Percentiles rank a stretch among this genome's conserved stretches.
Evolutionary conservation across 129 eudicot species (phyloP).

Genomic region (Heracleum sosnowskyi): DNA sequence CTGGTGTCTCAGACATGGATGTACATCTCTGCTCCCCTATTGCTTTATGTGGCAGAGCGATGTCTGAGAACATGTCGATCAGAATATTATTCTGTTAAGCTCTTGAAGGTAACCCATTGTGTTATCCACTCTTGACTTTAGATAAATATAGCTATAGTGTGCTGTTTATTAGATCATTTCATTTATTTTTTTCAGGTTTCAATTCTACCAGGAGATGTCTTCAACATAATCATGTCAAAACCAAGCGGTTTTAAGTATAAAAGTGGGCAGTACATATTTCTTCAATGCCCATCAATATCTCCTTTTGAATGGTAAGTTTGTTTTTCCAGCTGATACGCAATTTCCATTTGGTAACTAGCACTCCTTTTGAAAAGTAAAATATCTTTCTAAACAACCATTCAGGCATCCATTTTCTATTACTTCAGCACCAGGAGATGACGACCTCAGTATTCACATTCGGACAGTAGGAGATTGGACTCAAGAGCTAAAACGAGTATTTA

Average conservation of each 20-base stretch:
- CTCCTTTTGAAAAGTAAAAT: background rate
- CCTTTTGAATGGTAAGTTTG: constrained; percentile 76
- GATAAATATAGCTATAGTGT: background rate
- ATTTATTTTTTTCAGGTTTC: constrained; percentile 46
- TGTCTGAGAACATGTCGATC: constrained; percentile 75
- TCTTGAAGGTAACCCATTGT: constrained; percentile 56
- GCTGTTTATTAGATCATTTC: background rate
- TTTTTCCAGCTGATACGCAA: background rate
- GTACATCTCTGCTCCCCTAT: constrained; percentile 78
- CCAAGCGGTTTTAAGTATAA: constrained; percentile 86
- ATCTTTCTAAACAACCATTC: constrained; percentile 11
- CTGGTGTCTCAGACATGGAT: constrained; percentile 72
- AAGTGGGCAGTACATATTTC: constrained; percentile 92
- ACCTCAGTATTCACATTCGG: constrained; percentile 83
- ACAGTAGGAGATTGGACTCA: constrained; percentile 97
- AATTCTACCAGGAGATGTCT: constrained; percentile 83
- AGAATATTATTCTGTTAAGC: constrained; percentile 58
- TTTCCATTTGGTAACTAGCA: background rate
- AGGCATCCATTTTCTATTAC: constrained; percentile 99
- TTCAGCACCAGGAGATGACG: constrained; percentile 94
- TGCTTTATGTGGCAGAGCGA: constrained; percentile 69
- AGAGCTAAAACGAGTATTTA: constrained; percentile 76
- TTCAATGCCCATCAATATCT: constrained; percentile 88
- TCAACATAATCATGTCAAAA: constrained; percentile 73
- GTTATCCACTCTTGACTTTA: background rate